Evolutionary conservation across 129 eudicot genomes (phyloP), one percentile per base, ranked within the genome.

Genomic region (Logfia minima): DNA sequence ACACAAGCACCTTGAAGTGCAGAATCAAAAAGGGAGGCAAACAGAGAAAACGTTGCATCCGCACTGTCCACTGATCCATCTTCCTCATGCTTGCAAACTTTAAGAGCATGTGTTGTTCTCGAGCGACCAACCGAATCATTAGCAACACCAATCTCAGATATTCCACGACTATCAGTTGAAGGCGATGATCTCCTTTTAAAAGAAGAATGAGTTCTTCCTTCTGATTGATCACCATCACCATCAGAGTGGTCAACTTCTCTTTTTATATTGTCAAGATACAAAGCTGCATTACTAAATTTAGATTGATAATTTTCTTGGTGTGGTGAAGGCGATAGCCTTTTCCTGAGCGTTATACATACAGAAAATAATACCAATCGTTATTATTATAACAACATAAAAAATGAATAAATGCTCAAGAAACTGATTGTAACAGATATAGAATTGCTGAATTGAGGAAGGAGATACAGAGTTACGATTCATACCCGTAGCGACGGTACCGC

Each of bases 401-500:
- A 1, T 16, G 18, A 3, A 0, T 29, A 64, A 3, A 45, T 34
- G 45, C 24, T 51, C 23, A 21, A 9, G 11, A 34, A 23, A 28
- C 35, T 48, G 53, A 56, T n/a, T 28, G 45, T 56, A 75, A 75
- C 32, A 75, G 4, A 45, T 29, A 22, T 51, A 16, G 10, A 66
- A 9, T 26, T 31, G 55, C 22, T 45, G 35, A 68, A 35, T 17
- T 23, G 75, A 35, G 67, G 53, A 68, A 77, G 5, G n/a, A 6
- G 70, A 34, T 73, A 41, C 18, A 58, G 59, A n/a, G 69, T 67
- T 69, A 8, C 1, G 60, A 80, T 68, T 24, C 41, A 17, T 88
- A 92, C 98, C 98, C 95, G 89, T 86, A 93, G 19, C 98, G 94
- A 41, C 98, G 96, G 78, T 37, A 93, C 63, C 88, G 95, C 87